Evolutionary conservation across 805 yeast genomes (phyloP).

Genomic region (Cyberlindnera lachancei): DNA sequence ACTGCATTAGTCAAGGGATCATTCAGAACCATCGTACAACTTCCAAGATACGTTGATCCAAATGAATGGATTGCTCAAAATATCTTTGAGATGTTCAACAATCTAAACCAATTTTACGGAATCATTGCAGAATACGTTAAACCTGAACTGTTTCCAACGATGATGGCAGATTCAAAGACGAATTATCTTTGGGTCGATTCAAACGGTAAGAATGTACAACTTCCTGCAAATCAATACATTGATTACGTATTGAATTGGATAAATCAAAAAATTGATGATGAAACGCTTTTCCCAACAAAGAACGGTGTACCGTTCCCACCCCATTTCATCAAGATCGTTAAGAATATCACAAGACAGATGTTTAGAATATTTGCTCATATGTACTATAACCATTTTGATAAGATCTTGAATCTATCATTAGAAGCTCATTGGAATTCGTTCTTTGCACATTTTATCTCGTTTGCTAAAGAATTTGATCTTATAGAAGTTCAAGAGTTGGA

Average conservation of each 20-base stretch:
- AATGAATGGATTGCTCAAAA: constrained; percentile 96
- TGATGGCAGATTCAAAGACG: constrained; percentile 92
- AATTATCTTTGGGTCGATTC: constrained; percentile 89
- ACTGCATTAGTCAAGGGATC: constrained; percentile 96
- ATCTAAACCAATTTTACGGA: constrained; percentile 81
- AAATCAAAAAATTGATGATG: constrained; percentile 80
- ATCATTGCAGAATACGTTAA: constrained; percentile 88
- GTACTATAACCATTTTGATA: constrained; percentile 91
- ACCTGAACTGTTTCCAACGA: constrained; percentile 81
- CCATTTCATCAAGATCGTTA: constrained; percentile 71
- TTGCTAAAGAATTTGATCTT: constrained; percentile 75
- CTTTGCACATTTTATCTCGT: constrained; percentile 88
- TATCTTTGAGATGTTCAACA: constrained; percentile 81
- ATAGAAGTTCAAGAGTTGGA: constrained; percentile 73
- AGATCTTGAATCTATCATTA: constrained; percentile 78
- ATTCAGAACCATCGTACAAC: constrained; percentile 88
- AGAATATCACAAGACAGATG: constrained; percentile 85
- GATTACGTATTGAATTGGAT: constrained; percentile 92
- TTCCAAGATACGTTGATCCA: constrained; percentile 89
- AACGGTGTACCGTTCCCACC: constrained; percentile 86
- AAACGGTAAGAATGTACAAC: constrained; percentile 69
- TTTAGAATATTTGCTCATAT: constrained; percentile 93
- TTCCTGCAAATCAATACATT: constrained; percentile 90
- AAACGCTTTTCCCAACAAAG: constrained; percentile 84
- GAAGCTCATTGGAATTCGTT: constrained; percentile 99